phyloP scores from a whole-genome alignment of 345 rosid species.

The Stellera chamaejasme region DNA sequence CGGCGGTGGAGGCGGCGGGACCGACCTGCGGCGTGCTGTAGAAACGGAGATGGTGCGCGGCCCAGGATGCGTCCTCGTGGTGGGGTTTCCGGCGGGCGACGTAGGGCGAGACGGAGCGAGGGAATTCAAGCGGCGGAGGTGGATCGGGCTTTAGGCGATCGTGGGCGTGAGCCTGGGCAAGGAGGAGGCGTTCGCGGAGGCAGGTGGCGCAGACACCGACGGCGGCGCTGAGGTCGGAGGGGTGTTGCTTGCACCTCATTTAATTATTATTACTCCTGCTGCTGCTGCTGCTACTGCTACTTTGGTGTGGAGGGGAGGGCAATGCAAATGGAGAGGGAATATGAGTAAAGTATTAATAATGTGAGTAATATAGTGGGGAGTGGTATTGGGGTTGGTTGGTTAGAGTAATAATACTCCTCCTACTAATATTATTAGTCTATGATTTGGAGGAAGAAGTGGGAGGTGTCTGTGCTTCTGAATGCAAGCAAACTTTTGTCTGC shows the following conservation, averaged over 20 bases:
- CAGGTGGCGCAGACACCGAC: constrained; percentile 92
- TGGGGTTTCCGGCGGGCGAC: constrained; percentile 63
- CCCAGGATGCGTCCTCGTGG: constrained; percentile 12
- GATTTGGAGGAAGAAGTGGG: too few species aligned
- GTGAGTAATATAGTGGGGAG: too few species aligned
- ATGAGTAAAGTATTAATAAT: too few species aligned
- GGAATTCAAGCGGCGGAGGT: constrained; percentile 48
- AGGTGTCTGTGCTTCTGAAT: too few species aligned
- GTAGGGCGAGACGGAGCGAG: constrained; percentile 81
- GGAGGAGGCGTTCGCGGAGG: constrained; percentile 70
- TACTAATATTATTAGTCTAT: too few species aligned
- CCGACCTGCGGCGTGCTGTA: constrained; percentile 75
- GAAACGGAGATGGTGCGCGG: constrained; percentile 28
- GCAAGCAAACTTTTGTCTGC: too few species aligned
- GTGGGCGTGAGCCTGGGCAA: constrained; percentile 22
- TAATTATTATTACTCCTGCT: background rate
- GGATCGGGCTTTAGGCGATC: constrained; percentile 18
- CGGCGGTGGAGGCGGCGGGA: constrained; percentile 21
- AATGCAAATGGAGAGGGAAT: too few species aligned
- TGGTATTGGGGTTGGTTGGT: too few species aligned
- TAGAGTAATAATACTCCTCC: too few species aligned
- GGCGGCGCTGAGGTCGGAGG: constrained; percentile 49
- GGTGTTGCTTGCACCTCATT: constrained; percentile 85
- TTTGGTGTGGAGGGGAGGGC: too few species aligned
- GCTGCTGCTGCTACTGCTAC: too few species aligned